Evolutionary conservation across 768 basidiomycete genomes (phyloP), one percentile per base, ranked within the genome.

Genomic region (Hortiboletus campestris): DNA sequence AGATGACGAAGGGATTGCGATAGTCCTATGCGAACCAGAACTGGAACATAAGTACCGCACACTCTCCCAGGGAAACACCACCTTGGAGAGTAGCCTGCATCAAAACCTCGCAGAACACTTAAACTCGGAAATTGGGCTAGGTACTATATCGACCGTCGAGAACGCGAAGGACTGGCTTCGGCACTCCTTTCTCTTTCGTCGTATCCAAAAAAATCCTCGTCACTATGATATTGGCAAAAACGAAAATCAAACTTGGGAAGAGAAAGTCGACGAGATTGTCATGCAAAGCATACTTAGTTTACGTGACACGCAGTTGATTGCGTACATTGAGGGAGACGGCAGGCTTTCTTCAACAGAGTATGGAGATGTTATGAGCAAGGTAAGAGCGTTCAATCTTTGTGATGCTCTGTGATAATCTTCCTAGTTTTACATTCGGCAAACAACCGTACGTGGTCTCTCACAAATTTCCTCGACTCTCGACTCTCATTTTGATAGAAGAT

Each of bases 61-160:
- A 4, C 76, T 94, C 17, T 77, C 79, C 2, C 84, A 86, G 61
- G 89, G 90, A 7, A 82, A 77, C 51, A 93, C 88, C 0, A 74
- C 88, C 16, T 77, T 99, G 34, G 96, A 98, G 73, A 94, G 91
- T 65, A 86, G 79, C 56, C 81, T 95, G 11, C 94, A 97, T 70
- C 73, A 75, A 46, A 89, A 91, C 66, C 80, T 99, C 7, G 75
- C 85, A 4, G 96, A 98, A 68, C 94, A 98, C 69, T 73, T 99
- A 60, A 98, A 98, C 65, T 93, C 93, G 2, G 96, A 99, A 73
- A 88, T 98, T 51, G 88, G 88, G 0, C 78, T 98, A 11, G 83
- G 85, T 3, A 94, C 95, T 0, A 94, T 99, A 64, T 84, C 79
- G 4, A 77, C 80, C 61, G 57, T 89, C 5, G 70, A 78, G 2